Evolutionary conservation across 495 filamentous ascomycete species (phyloP).

Genomic region (Penicillium verhagenii): DNA sequence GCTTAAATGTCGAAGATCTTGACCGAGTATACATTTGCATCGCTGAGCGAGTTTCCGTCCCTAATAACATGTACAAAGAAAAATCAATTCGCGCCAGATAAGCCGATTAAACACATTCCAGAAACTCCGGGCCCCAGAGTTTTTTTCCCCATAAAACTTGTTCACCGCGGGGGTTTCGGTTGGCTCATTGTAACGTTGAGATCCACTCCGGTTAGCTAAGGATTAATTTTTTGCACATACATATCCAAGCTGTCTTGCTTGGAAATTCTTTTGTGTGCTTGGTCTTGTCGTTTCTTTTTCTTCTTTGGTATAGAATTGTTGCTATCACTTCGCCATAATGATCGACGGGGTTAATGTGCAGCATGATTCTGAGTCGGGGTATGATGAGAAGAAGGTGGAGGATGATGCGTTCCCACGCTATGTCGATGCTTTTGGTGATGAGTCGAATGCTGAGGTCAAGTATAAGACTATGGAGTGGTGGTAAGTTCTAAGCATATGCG

Average conservation of each 20-base stretch:
- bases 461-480: slow-evolving; percentile 48
- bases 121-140: slow-evolving; percentile 23
- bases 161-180: slow-evolving; percentile 21
- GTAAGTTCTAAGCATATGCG: slow-evolving; percentile 25
- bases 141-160: slow-evolving; percentile 11
- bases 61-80: slow-evolving; percentile 15
- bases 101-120: slow-evolving; percentile 11
- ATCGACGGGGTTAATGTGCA: slow-evolving; percentile 16
- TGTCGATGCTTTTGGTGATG: slow-evolving; percentile 39
- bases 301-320: neutral
- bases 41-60: slow-evolving; percentile 7
- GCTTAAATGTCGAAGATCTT: slow-evolving; percentile 21
- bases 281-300: neutral
- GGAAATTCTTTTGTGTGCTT: neutral
- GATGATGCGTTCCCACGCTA: slow-evolving; percentile 12
- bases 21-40: slow-evolving; percentile 8
- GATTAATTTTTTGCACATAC: slow-evolving; percentile 22
- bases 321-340: slow-evolving; percentile 13
- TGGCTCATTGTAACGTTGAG: slow-evolving; percentile 17
- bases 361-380: slow-evolving; percentile 21
- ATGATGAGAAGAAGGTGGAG: slow-evolving; percentile 19
- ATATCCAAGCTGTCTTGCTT: slow-evolving; percentile 1
- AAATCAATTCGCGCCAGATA: slow-evolving; percentile 11
- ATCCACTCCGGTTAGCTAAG: slow-evolving; percentile 16
- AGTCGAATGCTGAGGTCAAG: slow-evolving; percentile 37